Evolutionary conservation across 148 eudicot genomes (phyloP), one percentile per base, ranked within the genome.

Genomic region (Rheum nobile): DNA sequence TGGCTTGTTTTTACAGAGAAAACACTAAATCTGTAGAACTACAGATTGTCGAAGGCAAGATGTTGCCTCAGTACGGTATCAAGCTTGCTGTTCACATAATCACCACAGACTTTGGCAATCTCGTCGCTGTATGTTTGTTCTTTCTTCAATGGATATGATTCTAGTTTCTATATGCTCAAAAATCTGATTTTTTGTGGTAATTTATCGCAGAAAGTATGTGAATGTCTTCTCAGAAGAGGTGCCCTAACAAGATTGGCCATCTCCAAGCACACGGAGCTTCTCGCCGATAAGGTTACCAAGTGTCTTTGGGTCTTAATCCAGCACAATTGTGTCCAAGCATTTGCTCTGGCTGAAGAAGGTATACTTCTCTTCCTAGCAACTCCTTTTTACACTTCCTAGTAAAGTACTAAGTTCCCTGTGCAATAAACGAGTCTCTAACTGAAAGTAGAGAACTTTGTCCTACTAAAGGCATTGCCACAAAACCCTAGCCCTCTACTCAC

Each of bases 271-370:
- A 84, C 91, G 1, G 82, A 87, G 63, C 87, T 94, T 44, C 42
- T 73, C 38, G 7, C 13, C 26, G 84, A 77, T 1, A 86, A 84
- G 77, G 93, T 91, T 4, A 81, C 44, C 38, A 83, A 87, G 39
- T 82, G 88, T 37, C 79, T 94, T n/a, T 84, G 84, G 72, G 87
- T 89, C 17, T 75, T 91, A 67, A 86, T 91, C 73, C 98, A 94
- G n/a, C 97, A 91, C 65, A 94, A 91, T 78, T 91, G 97, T 39
- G 96, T 94, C 43, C 98, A 91, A 84, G 96, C 93, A 67, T 94
- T 89, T 19, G 79, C 88, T 39, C 75, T 89, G 26, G 85, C 81
- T 75, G 86, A 81, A 75, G 84, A 88, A 83, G 96, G 98, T 93
- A 54, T 54, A 24, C 28, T 54, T 48, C 21, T 50, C 55, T 50